These are phyloP conservation scores for Pleurotus salmoneostramineus DNA, from an alignment of 768 basidiomycete species.

Conservation along the genomic window DNA sequence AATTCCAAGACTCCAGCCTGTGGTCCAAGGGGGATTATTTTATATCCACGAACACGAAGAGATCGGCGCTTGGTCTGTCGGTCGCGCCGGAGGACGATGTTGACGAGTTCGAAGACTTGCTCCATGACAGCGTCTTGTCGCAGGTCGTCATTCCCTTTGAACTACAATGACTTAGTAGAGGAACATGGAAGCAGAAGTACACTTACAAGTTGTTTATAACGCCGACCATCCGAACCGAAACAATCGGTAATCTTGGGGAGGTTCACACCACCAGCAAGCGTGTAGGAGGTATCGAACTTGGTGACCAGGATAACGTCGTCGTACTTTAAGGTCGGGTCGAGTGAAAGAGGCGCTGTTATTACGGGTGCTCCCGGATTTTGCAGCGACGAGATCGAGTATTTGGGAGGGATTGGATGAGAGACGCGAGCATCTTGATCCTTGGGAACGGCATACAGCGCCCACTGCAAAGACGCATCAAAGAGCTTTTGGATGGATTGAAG, in stretches of 20 bases:
- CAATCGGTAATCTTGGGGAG: slow-evolving; percentile 79
- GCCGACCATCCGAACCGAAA: slow-evolving; percentile 57
- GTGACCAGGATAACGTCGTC: slow-evolving; percentile 64
- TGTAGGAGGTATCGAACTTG: slow-evolving; percentile 55
- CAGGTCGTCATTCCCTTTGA: slow-evolving; percentile 91
- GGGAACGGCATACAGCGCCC: slow-evolving; percentile 60
- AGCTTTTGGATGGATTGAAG: slow-evolving; percentile 53
- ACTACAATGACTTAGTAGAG: slow-evolving; percentile 39
- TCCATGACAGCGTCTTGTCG: slow-evolving; percentile 99
- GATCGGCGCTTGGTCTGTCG: slow-evolving; percentile 70
- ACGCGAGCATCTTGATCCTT: slow-evolving; percentile 16
- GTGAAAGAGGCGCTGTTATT: slow-evolving; percentile 63
- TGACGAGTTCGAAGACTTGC: slow-evolving; percentile 91
- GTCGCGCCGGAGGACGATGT: slow-evolving; percentile 70
- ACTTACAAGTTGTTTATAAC: slow-evolving; percentile 79
- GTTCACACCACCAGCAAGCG: slow-evolving; percentile 73
- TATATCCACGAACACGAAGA: slow-evolving; percentile 79
- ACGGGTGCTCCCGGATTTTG: slow-evolving; percentile 71
- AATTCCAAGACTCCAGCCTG: slow-evolving; percentile 90
- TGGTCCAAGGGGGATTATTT: slow-evolving; percentile 78
- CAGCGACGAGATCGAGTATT: slow-evolving; percentile 43
- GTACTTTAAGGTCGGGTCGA: slow-evolving; percentile 73
- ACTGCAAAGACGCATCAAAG: slow-evolving; percentile 65
- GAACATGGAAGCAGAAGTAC: not conserved
- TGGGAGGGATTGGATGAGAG: slow-evolving; percentile 38